Conservation (phyloP, 2,329 filamentous ascomycete genomes). For the Colletotrichum cereale region DNA sequence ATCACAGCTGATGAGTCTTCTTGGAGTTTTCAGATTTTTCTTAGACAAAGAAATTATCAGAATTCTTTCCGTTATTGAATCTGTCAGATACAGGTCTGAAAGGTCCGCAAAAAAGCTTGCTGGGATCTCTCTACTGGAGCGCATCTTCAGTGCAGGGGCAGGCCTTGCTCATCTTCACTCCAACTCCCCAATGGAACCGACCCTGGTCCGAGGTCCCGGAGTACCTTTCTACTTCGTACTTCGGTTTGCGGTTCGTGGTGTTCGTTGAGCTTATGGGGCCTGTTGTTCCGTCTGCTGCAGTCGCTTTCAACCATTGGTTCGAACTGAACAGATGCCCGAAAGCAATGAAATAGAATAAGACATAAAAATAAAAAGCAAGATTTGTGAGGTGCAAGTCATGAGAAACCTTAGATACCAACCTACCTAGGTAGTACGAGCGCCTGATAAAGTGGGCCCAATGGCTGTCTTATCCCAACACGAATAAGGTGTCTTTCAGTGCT, state of each 20-base stretch:
- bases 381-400: not conserved
- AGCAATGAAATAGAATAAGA: constrained; percentile 31
- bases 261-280: no score
- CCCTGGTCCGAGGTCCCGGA: no score
- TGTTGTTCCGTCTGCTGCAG: no score
- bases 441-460: not conserved
- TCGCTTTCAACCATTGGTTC: constrained; percentile 40
- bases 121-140: constrained; percentile 84
- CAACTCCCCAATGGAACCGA: no score
- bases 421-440: not conserved
- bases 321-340: constrained; percentile 48
- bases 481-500: not conserved
- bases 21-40: no score
- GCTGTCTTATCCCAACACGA: not conserved
- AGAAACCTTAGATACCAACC: not conserved
- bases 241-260: no score
- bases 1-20: not conserved
- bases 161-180: constrained; percentile 72
- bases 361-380: not conserved
- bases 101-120: constrained; percentile 53
- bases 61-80: no score
- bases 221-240: no score
- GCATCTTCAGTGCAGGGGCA: constrained; percentile 92
- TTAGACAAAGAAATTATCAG: not conserved
- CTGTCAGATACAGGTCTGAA: not conserved